These are phyloP conservation scores for Rhizoctonia solani DNA, from an alignment of 1,284 basidiomycete genomes.

Conservation along the genomic window DNA sequence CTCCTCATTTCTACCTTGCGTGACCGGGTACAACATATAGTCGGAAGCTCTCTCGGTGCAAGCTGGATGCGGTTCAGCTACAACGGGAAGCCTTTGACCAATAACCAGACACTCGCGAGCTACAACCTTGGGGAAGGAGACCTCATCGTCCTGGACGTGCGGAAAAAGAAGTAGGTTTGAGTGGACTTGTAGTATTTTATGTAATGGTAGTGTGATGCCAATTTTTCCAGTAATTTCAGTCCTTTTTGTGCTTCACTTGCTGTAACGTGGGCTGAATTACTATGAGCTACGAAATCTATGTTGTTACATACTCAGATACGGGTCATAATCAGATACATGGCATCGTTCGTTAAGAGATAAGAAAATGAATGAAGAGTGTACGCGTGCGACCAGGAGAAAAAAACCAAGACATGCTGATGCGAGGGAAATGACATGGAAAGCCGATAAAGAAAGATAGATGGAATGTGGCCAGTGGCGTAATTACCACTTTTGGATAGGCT, in stretches of 20 bases:
- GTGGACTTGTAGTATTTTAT: conserved; percentile 1
- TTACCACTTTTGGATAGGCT: conserved; percentile 7
- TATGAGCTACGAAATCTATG: conserved; percentile 27
- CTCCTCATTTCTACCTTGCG: conserved; percentile 83
- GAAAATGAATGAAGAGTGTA: conserved; percentile 9
- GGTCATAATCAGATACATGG: conserved; percentile 25
- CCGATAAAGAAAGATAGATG: neutral
- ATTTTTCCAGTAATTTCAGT: conserved; percentile 8
- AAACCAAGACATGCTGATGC: conserved; percentile 13
- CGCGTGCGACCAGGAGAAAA: neutral
- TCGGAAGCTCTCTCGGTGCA: conserved; percentile 68
- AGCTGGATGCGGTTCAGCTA: conserved; percentile 79
- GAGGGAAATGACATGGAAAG: conserved; percentile 7
- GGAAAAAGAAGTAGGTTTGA: conserved; percentile 59
- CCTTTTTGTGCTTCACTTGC: neutral
- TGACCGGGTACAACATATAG: conserved; percentile 80
- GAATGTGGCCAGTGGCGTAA: neutral
- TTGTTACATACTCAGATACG: conserved; percentile 16
- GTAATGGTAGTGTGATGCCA: neutral
- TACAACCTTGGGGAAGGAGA: conserved; percentile 92
- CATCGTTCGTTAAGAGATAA: neutral
- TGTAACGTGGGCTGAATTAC: conserved; percentile 23
- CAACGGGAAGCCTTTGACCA: conserved; percentile 81
- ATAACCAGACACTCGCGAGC: conserved; percentile 77
- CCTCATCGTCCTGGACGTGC: conserved; percentile 70